Conservation (phyloP, 2,329 filamentous ascomycete genomes). For the Fusarium sacchari region DNA sequence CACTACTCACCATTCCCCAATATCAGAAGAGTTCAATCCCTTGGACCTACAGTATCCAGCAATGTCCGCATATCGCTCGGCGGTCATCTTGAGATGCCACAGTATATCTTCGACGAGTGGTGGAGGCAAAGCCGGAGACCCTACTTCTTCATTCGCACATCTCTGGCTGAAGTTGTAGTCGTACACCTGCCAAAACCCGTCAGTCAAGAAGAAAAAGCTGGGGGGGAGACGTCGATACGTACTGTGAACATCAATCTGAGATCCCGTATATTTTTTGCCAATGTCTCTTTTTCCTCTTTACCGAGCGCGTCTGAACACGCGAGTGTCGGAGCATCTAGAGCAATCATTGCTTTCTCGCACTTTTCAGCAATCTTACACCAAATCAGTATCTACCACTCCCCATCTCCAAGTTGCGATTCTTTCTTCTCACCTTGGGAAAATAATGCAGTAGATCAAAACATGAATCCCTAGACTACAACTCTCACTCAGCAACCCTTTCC, state of each 20-base stretch:
- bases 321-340: not conserved
- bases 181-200: not conserved
- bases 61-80: not conserved
- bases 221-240: not conserved
- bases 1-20: not conserved
- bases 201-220: too few species aligned
- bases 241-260: not conserved
- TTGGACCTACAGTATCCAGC: not conserved
- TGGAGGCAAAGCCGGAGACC: not conserved
- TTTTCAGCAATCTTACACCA: not conserved
- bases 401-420: not conserved
- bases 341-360: not conserved
- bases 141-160: not conserved
- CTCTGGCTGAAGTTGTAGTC: not conserved
- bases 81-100: not conserved
- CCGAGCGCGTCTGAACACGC: not conserved
- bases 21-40: not conserved
- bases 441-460: not conserved
- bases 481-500: not conserved
- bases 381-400: not conserved
- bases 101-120: not conserved
- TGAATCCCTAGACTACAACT: not conserved
- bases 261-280: not conserved
- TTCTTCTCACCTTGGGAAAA: not conserved
- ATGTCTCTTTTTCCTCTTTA: not conserved